These are phyloP conservation scores for Rubroboletus pulcherrimus DNA, from an alignment of 768 basidiomycete species.

Conservation along the genomic window DNA sequence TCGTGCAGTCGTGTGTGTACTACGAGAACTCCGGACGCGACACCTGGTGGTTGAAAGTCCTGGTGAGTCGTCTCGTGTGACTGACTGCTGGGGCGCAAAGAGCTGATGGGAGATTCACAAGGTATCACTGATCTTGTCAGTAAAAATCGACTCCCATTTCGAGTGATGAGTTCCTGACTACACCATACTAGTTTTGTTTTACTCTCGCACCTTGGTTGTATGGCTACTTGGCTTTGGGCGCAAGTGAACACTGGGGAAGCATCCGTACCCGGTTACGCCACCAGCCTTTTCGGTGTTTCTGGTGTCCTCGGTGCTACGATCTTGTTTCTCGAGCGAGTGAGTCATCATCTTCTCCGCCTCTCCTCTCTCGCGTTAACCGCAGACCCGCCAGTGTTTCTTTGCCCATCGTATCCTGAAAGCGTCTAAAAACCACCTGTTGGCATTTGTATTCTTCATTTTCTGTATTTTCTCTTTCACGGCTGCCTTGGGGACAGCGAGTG, in stretches of 20 bases:
- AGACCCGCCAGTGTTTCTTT: conserved; percentile 18
- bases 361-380: not conserved
- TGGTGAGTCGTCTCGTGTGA: conserved; percentile 14
- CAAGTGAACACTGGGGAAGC: not conserved
- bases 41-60: conserved; percentile 7
- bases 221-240: conserved; percentile 20
- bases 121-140: conserved; percentile 20
- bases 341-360: not conserved
- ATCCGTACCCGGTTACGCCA: conserved; percentile 9
- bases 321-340: conserved; percentile 16
- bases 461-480: conserved; percentile 22
- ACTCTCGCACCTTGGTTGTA: conserved; percentile 15
- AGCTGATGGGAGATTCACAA: conserved; percentile 3
- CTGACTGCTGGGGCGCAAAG: not conserved
- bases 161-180: conserved; percentile 4
- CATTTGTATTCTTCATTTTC: conserved; percentile 8
- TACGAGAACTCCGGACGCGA: conserved; percentile 19
- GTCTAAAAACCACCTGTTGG: conserved; percentile 14
- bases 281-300: conserved; percentile 19
- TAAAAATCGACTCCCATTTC: not conserved
- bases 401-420: conserved; percentile 12
- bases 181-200: conserved; percentile 10
- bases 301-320: conserved; percentile 11
- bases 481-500: conserved; percentile 18
- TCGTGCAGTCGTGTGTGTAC: conserved; percentile 27